Base-by-base conservation (phyloP, 306 rosid species). In the Mimosa pudica region DNA sequence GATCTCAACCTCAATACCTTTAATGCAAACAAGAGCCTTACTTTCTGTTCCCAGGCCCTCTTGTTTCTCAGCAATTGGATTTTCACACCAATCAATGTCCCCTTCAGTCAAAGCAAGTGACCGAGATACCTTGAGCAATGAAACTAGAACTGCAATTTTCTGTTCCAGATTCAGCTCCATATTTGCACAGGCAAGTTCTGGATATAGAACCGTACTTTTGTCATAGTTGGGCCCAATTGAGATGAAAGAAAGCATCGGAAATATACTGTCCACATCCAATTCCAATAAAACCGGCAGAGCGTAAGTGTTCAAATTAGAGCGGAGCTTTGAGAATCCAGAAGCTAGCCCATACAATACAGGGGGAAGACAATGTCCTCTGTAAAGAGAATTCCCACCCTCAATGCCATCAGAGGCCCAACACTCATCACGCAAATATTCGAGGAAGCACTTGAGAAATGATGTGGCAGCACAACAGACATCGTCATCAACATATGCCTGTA, bases 381-480 rank as follows among this genome's bases (percentile, higher is more conserved):
- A 95, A 45, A 87, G 75, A 76, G 91, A 92, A 82, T 91, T 93
- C 9, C 99, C 99, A 66, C 84, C 84, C 81, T 91, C 99, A 85
- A 95, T 83, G 68, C 99, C 98, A 82, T 93, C 90, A 52, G 86
- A 84, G 79, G 86, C 90, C 98, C 99, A 95, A 78, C 85, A 88
- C 87, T 93, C 98, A 10, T 95, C 98, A 55, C 98, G 96, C 90
- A 95, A 84, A 73, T 81, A 60, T 89, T 95, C 97, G 70, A 95
- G 92, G 70, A 95, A 89, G 77, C 97, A 88, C 91, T 90, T 95
- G 82, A 93, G 87, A 87, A 95, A 91, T 2, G 91, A 86, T 2
- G 99, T 95, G 78, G 87, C 93, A 5, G 99, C 99, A 85, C 97
- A 91, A 84, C 98, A 95, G 36, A 95, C 93, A 81, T 95, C 98